These are phyloP conservation scores for Venturiaceae sp. DNA, from an alignment of 2,329 filamentous ascomycete genomes.

Conservation along the genomic window DNA sequence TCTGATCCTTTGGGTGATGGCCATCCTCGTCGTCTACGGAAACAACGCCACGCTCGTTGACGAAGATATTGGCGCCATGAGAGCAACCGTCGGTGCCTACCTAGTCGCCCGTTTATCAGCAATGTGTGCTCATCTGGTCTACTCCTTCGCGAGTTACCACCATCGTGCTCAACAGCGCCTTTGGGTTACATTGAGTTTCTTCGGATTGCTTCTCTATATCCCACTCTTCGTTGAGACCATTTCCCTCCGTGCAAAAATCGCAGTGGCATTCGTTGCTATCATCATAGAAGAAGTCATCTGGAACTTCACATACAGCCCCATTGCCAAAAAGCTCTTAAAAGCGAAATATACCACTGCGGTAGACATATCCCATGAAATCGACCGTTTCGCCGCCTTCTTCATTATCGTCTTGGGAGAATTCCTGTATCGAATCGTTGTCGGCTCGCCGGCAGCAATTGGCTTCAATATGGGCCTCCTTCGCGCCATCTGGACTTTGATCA, in stretches of 20 bases:
- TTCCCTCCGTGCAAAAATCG: constrained; percentile 31
- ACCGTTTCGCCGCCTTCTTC: constrained; percentile 41
- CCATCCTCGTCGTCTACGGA: constrained; percentile 36
- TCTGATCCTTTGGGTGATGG: constrained; percentile 42
- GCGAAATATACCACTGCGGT: constrained; percentile 38
- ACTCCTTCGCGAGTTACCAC: constrained; percentile 38
- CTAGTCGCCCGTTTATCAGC: constrained; percentile 29
- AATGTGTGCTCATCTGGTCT: constrained; percentile 26
- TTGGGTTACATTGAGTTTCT: constrained; percentile 31
- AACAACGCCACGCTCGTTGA: constrained; percentile 38
- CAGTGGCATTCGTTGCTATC: constrained; percentile 32
- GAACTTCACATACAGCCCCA: constrained; percentile 35
- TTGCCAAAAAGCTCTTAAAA: constrained; percentile 32
- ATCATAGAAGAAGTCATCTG: constrained; percentile 33
- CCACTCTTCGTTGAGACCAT: constrained; percentile 35
- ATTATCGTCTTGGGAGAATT: constrained; percentile 45
- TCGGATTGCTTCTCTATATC: constrained; percentile 32
- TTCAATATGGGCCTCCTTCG: constrained; percentile 33
- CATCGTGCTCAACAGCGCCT: constrained; percentile 37
- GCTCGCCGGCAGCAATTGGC: constrained; percentile 35
- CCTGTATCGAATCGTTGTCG: constrained; percentile 38
- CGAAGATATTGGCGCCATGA: constrained; percentile 34
- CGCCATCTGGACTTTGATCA: constrained; percentile 38
- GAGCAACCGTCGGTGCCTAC: constrained; percentile 37
- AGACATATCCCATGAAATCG: constrained; percentile 40